Evolutionary conservation across 257 asterid genomes (phyloP), one percentile per base, ranked within the genome.

Genomic region (Cruciata laevipes): DNA sequence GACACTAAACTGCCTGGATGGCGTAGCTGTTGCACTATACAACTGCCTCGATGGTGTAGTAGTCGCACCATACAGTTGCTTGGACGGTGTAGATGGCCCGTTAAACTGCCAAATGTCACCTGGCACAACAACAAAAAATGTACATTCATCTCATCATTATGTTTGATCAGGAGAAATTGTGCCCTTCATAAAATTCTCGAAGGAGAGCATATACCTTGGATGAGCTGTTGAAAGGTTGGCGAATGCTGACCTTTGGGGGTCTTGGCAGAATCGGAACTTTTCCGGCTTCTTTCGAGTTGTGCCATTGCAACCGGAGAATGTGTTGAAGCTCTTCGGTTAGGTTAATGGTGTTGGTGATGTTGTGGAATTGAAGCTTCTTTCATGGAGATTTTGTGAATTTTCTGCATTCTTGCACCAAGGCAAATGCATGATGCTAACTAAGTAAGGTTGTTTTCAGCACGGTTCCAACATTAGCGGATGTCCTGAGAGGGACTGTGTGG

Each of bases 171-270:
- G 51, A 42, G 6, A 11, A 2, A 42, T 42, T 13, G 51, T 42
- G 51, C 17, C 51, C 5, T 42, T 42, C 51, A 11, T 42, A 42
- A 13, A 42, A 14, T 10, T 38, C 47, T 7, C 49, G 20, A 32
- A 20, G 51, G 16, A 30, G 61, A 30, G 61, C 23, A 10, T 56
- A n/a, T 49, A 88, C 96, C 96, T 76, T 78, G 84, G 4, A 85
- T 79, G 65, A 80, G 78, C 58, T 84, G 98, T 58, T 83, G 95
- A 77, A 82, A 83, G 49, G 95, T 76, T 23, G 90, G 83, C 23
- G 87, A 78, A 23, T 66, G 61, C 66, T 70, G 87, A 68, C 82
- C 63, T 63, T 40, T 60, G 18, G 84, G 83, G 49, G 74, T 75
- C 70, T 61, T 72, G n/a, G 82, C 72, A 63, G 82, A 70, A 20